A percentile compares a stretch with the other conserved stretches of the same genome.
These are phyloP conservation scores for Cryptococcus deneoformans DNA, from an alignment of 1,284 basidiomycete species.

Conservation along the genomic window DNA sequence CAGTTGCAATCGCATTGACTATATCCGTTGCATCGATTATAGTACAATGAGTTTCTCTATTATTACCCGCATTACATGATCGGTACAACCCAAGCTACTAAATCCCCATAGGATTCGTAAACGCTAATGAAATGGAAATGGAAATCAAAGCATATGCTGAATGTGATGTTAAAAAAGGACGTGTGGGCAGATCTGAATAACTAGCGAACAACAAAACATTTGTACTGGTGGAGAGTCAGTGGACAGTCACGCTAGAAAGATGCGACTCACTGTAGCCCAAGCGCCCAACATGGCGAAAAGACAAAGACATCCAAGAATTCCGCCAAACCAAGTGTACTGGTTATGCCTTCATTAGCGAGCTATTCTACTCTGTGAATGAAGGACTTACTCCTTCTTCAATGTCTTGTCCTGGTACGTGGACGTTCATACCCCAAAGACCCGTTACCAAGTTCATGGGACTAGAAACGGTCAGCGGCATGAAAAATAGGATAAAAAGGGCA, in stretches of 20 bases:
- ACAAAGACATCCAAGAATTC: conserved; percentile 74
- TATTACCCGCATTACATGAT: too few relatives aligned
- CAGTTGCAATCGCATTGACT: too few relatives aligned
- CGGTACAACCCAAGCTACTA: too few relatives aligned
- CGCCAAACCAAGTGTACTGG: conserved; percentile 71
- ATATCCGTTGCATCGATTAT: too few relatives aligned
- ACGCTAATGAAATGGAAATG: neutral
- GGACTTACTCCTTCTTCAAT: conserved; percentile 49
- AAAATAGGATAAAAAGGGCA: too few relatives aligned
- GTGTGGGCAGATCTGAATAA: neutral
- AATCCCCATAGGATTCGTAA: too few relatives aligned
- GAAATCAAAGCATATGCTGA: neutral
- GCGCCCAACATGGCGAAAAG: conserved; percentile 77
- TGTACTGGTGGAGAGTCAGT: conserved; percentile 10
- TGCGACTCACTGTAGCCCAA: conserved; percentile 60
- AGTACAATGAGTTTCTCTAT: too few relatives aligned
- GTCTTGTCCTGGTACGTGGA: conserved; percentile 74
- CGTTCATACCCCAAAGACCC: conserved; percentile 56
- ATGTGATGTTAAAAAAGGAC: neutral
- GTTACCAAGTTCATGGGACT: conserved; percentile 91
- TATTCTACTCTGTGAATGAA: neutral
- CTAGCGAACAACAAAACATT: conserved; percentile 20
- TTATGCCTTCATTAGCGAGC: conserved; percentile 36
- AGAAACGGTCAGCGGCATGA: neutral
- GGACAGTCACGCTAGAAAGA: too few relatives aligned